Conservation (phyloP, 1,139 yeast genomes). For the Yamadazyma atmosphaerica region DNA sequence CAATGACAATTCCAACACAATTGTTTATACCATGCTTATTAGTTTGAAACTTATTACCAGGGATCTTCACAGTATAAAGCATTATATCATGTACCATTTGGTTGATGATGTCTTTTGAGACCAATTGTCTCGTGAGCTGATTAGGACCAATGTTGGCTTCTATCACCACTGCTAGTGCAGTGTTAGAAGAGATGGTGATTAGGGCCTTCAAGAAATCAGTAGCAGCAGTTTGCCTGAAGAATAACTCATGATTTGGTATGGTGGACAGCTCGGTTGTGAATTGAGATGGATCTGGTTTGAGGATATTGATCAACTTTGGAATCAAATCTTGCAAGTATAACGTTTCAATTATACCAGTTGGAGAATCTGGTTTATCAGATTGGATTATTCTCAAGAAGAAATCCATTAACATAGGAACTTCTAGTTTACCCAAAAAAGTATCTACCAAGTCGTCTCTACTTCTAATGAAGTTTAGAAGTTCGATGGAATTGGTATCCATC, state of each 20-base stretch:
- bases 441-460: conserved; percentile 54
- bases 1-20: conserved; percentile 49
- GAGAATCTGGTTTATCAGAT: conserved; percentile 64
- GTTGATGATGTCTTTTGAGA: conserved; percentile 35
- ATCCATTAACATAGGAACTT: conserved; percentile 58
- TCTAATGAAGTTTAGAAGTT: conserved; percentile 54
- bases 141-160: conserved; percentile 53
- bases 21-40: conserved; percentile 50
- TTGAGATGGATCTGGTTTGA: conserved; percentile 46
- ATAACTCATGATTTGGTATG: conserved; percentile 34
- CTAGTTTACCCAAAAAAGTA: conserved; percentile 53
- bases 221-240: conserved; percentile 86
- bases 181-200: conserved; percentile 84
- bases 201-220: conserved; percentile 94
- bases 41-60: conserved; percentile 21
- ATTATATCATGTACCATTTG: conserved; percentile 45
- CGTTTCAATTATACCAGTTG: conserved; percentile 60
- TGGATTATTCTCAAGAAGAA: conserved; percentile 60
- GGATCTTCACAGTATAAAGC: conserved; percentile 24
- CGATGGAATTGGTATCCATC: conserved; percentile 48
- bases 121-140: conserved; percentile 46
- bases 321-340: conserved; percentile 52
- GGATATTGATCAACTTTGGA: conserved; percentile 50
- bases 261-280: conserved; percentile 20
- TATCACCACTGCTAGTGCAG: conserved; percentile 46